A percentile compares a stretch with the other conserved stretches of the same genome.
Evolutionary conservation across 2,329 filamentous ascomycete species (phyloP).

Genomic region (Fusarium staphyleae): DNA sequence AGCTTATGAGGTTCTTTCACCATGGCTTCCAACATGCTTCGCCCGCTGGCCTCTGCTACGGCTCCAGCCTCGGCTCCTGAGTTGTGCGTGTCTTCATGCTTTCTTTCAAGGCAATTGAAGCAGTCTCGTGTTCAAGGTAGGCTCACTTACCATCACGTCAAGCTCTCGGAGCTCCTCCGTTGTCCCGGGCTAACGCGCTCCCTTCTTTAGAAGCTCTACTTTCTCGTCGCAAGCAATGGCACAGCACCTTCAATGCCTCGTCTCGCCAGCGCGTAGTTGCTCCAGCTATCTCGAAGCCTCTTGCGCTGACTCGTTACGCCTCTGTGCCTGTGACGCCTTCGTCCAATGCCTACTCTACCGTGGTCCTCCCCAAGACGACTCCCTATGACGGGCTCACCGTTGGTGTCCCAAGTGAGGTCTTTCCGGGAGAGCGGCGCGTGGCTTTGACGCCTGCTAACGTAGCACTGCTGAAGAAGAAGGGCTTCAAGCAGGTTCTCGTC

Average conservation of each 20-base stretch:
- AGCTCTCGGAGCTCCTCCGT: not conserved
- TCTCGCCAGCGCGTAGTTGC: slow-evolving; percentile 42
- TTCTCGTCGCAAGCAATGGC: slow-evolving; percentile 48
- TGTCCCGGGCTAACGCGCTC: slow-evolving; percentile 15
- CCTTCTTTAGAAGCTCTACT: slow-evolving; percentile 16
- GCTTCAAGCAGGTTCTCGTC: slow-evolving; percentile 77
- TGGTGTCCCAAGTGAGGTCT: slow-evolving; percentile 82
- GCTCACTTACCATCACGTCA: not conserved
- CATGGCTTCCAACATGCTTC: slow-evolving; percentile 48
- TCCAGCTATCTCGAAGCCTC: slow-evolving; percentile 41
- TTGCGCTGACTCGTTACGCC: slow-evolving; percentile 51
- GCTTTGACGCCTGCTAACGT: slow-evolving; percentile 87
- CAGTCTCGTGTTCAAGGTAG: slow-evolving; percentile 35
- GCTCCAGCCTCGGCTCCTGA: slow-evolving; percentile 39
- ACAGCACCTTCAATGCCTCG: slow-evolving; percentile 44
- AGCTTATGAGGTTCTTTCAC: slow-evolving; percentile 41
- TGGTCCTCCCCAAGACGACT: slow-evolving; percentile 52
- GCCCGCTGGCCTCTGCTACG: slow-evolving; percentile 42
- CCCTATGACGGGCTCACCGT: slow-evolving; percentile 78
- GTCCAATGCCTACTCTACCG: slow-evolving; percentile 50
- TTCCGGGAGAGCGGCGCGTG: slow-evolving; percentile 79
- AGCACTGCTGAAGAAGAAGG: slow-evolving; percentile 82
- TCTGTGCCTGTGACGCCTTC: slow-evolving; percentile 41
- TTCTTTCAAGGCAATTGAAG: slow-evolving; percentile 37
- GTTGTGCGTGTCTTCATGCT: slow-evolving; percentile 41